Conservation (phyloP, 805 yeast species). For the Lipomyces starkeyi region DNA sequence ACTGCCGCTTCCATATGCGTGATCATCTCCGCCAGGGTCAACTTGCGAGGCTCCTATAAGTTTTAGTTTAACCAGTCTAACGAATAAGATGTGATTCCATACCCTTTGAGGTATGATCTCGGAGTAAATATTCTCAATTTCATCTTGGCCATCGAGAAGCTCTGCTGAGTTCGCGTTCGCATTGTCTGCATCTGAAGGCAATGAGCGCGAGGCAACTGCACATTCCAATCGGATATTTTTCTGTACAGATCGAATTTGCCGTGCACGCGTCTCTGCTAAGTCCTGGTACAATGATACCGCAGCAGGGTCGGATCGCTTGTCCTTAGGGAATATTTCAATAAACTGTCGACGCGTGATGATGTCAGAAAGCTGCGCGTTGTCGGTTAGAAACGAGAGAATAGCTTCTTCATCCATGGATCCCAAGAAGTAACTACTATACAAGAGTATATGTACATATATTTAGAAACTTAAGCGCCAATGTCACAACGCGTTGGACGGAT, state of each 20-base stretch:
- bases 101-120: conserved; percentile 14
- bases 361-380: conserved; percentile 21
- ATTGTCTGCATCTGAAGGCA: conserved; percentile 5
- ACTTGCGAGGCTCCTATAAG: conserved; percentile 5
- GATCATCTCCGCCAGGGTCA: conserved; percentile 19
- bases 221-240: conserved; percentile 23
- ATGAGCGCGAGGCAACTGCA: conserved; percentile 12
- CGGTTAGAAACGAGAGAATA: conserved; percentile 29
- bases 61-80: neutral
- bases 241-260: conserved; percentile 10
- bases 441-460: neutral
- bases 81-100: neutral
- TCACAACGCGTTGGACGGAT: neutral
- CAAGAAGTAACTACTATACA: neutral
- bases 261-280: conserved; percentile 13
- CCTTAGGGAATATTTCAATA: conserved; percentile 20
- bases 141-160: conserved; percentile 13
- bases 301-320: conserved; percentile 20
- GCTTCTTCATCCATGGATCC: conserved; percentile 23
- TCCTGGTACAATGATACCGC: conserved; percentile 27
- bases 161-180: conserved; percentile 1
- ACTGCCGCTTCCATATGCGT: conserved; percentile 29
- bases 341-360: conserved; percentile 29
- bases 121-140: conserved; percentile 13
- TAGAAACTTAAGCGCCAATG: neutral